Conservation (phyloP, 495 filamentous ascomycete species). For the Tetracladium marchalianum region DNA sequence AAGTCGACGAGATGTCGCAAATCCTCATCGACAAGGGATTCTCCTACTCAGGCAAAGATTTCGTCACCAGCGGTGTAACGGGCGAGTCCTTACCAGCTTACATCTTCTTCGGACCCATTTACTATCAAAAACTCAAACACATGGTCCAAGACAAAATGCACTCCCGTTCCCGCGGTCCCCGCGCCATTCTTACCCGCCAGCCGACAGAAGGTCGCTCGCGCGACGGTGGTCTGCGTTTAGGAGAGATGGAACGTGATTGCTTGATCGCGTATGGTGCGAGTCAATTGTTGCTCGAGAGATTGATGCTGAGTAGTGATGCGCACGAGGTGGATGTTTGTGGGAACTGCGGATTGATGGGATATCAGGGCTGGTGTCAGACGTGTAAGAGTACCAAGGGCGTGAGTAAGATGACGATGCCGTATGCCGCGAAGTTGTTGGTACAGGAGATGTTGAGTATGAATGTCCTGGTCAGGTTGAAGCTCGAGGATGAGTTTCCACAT, state of each 20-base stretch:
- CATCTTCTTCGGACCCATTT: conserved; percentile 97
- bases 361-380: conserved; percentile 82
- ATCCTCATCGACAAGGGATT: conserved; percentile 81
- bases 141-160: conserved; percentile 99
- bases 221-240: conserved; percentile 84
- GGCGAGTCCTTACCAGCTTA: conserved; percentile 89
- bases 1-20: conserved; percentile 80
- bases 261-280: conserved; percentile 91
- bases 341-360: conserved; percentile 87
- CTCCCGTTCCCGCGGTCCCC: conserved; percentile 79
- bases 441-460: conserved; percentile 99
- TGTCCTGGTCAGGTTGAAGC: conserved; percentile 70
- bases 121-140: conserved; percentile 99
- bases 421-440: conserved; percentile 92
- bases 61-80: conserved; percentile 89
- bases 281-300: conserved; percentile 82
- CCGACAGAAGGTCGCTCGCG: conserved; percentile 92
- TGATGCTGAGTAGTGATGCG: conserved; percentile 89
- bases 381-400: conserved; percentile 76
- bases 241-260: conserved; percentile 99
- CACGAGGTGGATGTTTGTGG: conserved; percentile 90
- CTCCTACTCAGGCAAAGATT: conserved; percentile 93
- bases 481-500: conserved; percentile 83
- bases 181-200: conserved; percentile 86
- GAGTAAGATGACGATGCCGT: conserved; percentile 91